phyloP scores from a whole-genome alignment of 208 protist species.

The Acanthamoeba royreba region DNA sequence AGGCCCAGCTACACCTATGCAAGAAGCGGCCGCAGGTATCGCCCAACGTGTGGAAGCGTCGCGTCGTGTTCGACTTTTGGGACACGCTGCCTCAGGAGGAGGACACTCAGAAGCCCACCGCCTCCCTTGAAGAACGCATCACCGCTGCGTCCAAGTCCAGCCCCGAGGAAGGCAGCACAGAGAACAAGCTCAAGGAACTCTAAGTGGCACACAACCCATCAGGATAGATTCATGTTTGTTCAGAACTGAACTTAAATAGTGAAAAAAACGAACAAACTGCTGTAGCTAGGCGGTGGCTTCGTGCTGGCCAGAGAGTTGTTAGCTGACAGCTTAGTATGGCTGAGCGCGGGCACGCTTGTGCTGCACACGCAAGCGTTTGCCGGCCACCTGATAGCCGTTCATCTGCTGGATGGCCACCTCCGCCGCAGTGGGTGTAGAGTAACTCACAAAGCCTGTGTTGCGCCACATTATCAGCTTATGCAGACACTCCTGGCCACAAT shows the following conservation, averaged over 20 bases:
- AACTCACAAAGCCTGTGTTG: conserved; percentile 67
- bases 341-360: conserved; percentile 52
- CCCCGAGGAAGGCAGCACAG: neutral
- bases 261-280: no score
- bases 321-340: conserved; percentile 41
- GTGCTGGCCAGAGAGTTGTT: no score
- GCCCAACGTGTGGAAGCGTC: neutral
- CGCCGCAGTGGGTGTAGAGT: conserved; percentile 51
- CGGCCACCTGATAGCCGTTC: conserved; percentile 60
- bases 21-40: neutral
- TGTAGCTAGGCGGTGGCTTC: no score
- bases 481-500: neutral
- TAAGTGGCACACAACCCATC: no score
- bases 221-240: no score
- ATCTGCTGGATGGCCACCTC: conserved; percentile 54
- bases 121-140: neutral
- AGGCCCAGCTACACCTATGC: neutral
- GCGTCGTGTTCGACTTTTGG: neutral
- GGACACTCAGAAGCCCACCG: neutral
- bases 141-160: no score
- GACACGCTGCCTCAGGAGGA: neutral
- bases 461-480: neutral
- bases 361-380: conserved; percentile 61
- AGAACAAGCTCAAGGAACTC: no score
- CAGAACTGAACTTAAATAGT: no score